Evolutionary conservation across 2,329 filamentous ascomycete genomes (phyloP).

Genomic region (Grosmannia penicillata): DNA sequence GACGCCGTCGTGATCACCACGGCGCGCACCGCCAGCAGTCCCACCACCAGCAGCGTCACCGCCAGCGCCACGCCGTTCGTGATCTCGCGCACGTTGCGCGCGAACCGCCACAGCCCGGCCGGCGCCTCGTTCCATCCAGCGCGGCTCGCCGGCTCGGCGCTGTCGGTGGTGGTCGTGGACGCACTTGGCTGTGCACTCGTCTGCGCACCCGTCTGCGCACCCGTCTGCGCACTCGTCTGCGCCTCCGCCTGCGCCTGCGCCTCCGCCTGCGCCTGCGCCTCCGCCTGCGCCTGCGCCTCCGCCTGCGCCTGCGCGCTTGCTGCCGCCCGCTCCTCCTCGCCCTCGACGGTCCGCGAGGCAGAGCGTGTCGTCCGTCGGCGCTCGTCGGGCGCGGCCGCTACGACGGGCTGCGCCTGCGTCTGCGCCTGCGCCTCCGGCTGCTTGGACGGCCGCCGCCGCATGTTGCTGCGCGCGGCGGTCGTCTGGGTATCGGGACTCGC

Average conservation of each 20-base stretch:
- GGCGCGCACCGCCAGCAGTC: conserved; percentile 7
- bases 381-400: no score
- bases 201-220: no score
- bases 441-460: not conserved
- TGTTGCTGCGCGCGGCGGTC: not conserved
- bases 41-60: conserved; percentile 7
- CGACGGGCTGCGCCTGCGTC: not conserved
- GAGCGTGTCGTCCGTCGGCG: no score
- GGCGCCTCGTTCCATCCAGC: not conserved
- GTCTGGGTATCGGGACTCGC: not conserved
- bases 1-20: conserved; percentile 9
- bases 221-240: no score
- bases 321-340: no score
- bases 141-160: not conserved
- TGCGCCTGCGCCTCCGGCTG: not conserved
- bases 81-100: not conserved
- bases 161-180: not conserved
- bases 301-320: not conserved
- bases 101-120: not conserved
- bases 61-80: conserved; percentile 5
- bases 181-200: not conserved
- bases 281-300: not conserved
- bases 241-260: not conserved
- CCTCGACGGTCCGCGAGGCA: no score
- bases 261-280: not conserved